phyloP scores from a whole-genome alignment of 306 rosid species.

The Luffa aegyptiaca region DNA sequence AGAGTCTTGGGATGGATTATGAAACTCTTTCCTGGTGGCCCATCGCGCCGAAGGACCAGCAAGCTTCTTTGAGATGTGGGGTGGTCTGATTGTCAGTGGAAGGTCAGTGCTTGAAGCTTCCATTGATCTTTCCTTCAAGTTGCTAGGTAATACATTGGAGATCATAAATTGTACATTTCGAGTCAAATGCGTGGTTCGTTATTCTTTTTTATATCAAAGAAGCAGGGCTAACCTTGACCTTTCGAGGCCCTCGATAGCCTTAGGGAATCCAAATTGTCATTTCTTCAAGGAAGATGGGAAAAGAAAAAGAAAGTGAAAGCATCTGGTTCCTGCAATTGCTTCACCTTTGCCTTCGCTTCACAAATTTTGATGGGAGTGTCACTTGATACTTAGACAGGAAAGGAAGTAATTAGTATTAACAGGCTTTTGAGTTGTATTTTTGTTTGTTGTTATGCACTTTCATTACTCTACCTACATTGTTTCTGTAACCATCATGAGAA shows the following conservation, averaged over 20 bases:
- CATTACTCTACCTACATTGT: neutral
- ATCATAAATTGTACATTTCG: slow-evolving; percentile 4
- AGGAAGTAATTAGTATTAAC: neutral
- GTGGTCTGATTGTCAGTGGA: neutral
- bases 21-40: slow-evolving; percentile 95
- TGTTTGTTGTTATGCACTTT: neutral
- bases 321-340: neutral
- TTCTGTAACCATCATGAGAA: slow-evolving; percentile 1
- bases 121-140: neutral
- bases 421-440: neutral
- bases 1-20: slow-evolving; percentile 97
- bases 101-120: neutral
- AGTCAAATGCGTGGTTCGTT: neutral
- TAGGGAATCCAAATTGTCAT: neutral
- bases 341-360: neutral
- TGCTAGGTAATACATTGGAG: neutral
- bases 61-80: slow-evolving; percentile 52
- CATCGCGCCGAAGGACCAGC: slow-evolving; percentile 82
- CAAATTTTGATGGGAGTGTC: slow-evolving; percentile 4
- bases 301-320: neutral
- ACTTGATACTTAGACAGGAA: neutral
- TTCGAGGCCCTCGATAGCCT: neutral
- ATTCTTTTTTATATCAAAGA: neutral
- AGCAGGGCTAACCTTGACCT: slow-evolving; percentile 3
- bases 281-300: slow-evolving; percentile 3